Percentiles rank a stretch among this genome's conserved stretches.
Evolutionary conservation across 129 eudicot genomes (phyloP).

Genomic region (Kitagawia praeruptora): DNA sequence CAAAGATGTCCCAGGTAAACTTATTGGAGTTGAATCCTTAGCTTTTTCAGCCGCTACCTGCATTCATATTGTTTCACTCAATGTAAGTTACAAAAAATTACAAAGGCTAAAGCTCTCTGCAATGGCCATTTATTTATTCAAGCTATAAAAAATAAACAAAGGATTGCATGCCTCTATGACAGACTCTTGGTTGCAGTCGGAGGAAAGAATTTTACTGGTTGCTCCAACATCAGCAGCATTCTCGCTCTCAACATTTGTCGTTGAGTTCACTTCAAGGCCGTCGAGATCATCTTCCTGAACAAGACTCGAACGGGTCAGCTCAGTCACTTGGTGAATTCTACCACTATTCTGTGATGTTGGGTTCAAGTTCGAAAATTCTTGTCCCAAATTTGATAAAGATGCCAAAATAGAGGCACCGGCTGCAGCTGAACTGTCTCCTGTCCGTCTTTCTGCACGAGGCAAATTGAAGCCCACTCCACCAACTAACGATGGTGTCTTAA

Average conservation of each 20-base stretch:
- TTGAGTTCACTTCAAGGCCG: constrained; percentile 65
- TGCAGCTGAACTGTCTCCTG: constrained; percentile 76
- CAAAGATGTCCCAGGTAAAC: constrained; percentile 41
- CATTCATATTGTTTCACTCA: background rate
- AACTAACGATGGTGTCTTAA: constrained; percentile 39
- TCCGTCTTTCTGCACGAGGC: constrained; percentile 42
- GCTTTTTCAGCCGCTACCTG: constrained; percentile 50
- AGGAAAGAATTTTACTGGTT: constrained; percentile 42
- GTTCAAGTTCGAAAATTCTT: constrained; percentile 46
- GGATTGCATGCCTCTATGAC: constrained; percentile 40
- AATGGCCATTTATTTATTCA: constrained; percentile 9
- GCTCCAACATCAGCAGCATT: constrained; percentile 43
- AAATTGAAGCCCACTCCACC: constrained; percentile 33
- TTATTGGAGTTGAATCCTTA: constrained; percentile 32
- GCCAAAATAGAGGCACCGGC: constrained; percentile 94
- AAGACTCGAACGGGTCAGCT: constrained; percentile 33
- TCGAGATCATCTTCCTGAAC: constrained; percentile 54
- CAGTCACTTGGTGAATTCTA: constrained; percentile 30
- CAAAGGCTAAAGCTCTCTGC: constrained; percentile 2
- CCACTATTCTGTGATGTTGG: constrained; percentile 37
- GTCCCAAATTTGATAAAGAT: constrained; percentile 50
- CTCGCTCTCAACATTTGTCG: constrained; percentile 39
- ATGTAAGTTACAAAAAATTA: constrained; percentile 5
- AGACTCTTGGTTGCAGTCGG: constrained; percentile 42
- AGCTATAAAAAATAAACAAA: constrained; percentile 19